Evolutionary conservation across 352 stramenopile species (phyloP).

Genomic region (Plasmopara viticola): DNA sequence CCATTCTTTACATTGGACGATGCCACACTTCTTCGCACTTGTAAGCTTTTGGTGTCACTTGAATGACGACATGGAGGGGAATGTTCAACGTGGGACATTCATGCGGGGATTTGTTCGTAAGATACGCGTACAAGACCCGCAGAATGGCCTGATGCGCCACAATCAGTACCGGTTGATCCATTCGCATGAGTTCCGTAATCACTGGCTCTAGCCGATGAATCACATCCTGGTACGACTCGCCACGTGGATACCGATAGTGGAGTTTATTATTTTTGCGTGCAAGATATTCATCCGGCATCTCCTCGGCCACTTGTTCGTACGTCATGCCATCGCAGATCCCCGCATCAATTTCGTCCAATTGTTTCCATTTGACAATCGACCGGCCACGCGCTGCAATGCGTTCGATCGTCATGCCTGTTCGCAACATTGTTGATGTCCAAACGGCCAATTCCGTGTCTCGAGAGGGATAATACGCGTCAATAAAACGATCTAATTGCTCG

Average conservation of each 20-base stretch:
- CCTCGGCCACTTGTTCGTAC: slow-evolving; percentile 94
- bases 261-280: slow-evolving; percentile 88
- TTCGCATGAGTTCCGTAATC: slow-evolving; percentile 96
- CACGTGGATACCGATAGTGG: slow-evolving; percentile 85
- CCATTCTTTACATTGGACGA: slow-evolving; percentile 57
- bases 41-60: slow-evolving; percentile 93
- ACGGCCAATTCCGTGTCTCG: slow-evolving; percentile 76
- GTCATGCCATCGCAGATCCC: slow-evolving; percentile 96
- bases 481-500: slow-evolving; percentile 89
- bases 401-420: slow-evolving; percentile 95
- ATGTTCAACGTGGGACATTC: slow-evolving; percentile 92
- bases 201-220: slow-evolving; percentile 95
- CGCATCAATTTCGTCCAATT: slow-evolving; percentile 96
- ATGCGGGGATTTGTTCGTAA: slow-evolving; percentile 90
- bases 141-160: slow-evolving; percentile 95
- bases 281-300: slow-evolving; percentile 93
- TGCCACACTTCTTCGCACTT: slow-evolving; percentile 92
- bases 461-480: slow-evolving; percentile 83
- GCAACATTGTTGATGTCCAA: slow-evolving; percentile 96
- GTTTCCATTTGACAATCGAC: slow-evolving; percentile 82
- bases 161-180: slow-evolving; percentile 89
- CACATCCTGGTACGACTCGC: slow-evolving; percentile 97
- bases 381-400: slow-evolving; percentile 56
- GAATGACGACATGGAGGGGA: slow-evolving; percentile 92
- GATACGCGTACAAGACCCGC: slow-evolving; percentile 94